Evolutionary conservation across 108 stramenopile species (phyloP), one percentile per base, ranked within the genome.

Genomic region (Stephanodiscus triporus): DNA sequence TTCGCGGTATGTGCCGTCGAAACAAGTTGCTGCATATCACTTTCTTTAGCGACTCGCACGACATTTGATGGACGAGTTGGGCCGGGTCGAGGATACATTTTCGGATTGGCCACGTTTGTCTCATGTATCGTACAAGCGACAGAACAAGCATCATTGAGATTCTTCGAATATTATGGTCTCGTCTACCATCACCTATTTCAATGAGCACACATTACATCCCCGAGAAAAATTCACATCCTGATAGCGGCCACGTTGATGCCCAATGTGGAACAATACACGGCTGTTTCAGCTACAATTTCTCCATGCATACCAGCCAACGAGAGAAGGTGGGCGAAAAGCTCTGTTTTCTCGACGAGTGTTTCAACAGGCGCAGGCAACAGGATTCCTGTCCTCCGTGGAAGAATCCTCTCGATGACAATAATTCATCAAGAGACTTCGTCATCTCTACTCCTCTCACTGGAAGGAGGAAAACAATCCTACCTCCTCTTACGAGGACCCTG

Each of bases 401-500:
- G 3, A 45, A 14, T 17, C 74, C 74, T 40, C 66, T 65, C 23
- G 0, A 32, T 6, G 32, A n/a, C 17, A 75, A 26, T 42, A 75
- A 20, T 61, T 75, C 57, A 43, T 72, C 58, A 49, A 67, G 13
- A 19, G 65, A 22, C 58, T 56, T 48, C 8, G 32, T 42, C 58
- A 62, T 66, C 8, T 72, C 64, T 8, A 42, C 48, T 62, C 76
- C 76, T 55, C 69, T 70, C 26, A 66, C 66, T 36, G 78, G 78
- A 29, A 67, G 65, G 32, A 79, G 67, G 36, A 79, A 72, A 16
- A 79, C 78, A 22, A 79, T 53, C 38, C 71, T 79, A 20, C 78
- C 78, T 40, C 66, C 71, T 34, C 53, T 40, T 16, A 72, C 59
- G 6, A 80, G 59, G 17, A 80, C 79, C 0, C 13, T 54, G 6